These are phyloP conservation scores for Coffea humblotiana DNA, from an alignment of 305 asterid species.

Conservation along the genomic window DNA sequence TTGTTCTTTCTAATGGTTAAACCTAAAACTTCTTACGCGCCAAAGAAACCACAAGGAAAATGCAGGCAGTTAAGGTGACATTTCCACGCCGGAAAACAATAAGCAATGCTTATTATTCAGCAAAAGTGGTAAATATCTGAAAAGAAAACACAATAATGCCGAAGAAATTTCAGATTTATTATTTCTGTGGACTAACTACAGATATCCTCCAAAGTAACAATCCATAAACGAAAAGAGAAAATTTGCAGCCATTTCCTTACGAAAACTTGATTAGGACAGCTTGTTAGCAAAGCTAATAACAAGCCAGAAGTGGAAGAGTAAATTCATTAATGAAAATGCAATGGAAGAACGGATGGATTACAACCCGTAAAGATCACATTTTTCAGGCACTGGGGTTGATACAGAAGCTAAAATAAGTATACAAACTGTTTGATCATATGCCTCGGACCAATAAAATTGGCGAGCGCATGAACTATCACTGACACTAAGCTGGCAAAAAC, in stretches of 20 bases:
- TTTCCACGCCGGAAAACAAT: too few relatives aligned
- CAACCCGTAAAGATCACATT: not conserved
- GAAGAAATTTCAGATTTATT: too few relatives aligned
- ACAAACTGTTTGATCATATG: slow-evolving; percentile 15
- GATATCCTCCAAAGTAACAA: not conserved
- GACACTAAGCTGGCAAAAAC: not conserved
- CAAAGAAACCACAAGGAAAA: not conserved
- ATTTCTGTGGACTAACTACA: too few relatives aligned
- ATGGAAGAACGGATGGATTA: not conserved
- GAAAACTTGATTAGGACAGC: not conserved
- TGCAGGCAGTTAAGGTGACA: too few relatives aligned
- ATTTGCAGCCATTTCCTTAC: not conserved
- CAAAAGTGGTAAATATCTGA: too few relatives aligned
- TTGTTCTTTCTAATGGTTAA: not conserved
- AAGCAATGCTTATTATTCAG: too few relatives aligned
- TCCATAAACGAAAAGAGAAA: too few relatives aligned
- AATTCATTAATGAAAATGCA: not conserved
- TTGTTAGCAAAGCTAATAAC: not conserved
- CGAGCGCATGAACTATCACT: not conserved
- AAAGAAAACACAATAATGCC: too few relatives aligned
- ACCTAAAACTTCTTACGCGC: not conserved
- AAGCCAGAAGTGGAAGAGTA: not conserved
- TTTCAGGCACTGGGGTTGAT: not conserved
- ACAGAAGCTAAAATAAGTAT: not conserved
- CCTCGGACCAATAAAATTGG: not conserved